Base-by-base conservation (phyloP, 176 grass and related monocot genomes). In the Otatea glauca region DNA sequence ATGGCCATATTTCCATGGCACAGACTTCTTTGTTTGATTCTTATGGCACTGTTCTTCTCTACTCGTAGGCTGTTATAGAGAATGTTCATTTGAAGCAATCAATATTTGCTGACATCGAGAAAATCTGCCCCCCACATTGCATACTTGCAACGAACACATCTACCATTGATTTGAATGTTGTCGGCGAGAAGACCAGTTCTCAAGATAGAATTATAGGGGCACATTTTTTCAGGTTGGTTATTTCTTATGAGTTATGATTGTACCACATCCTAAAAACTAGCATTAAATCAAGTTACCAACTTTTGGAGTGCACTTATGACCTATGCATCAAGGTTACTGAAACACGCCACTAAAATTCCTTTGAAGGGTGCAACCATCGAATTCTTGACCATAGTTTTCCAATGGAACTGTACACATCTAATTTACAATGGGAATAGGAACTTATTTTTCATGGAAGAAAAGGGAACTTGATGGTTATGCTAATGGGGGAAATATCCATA, bases 141-240 rank as follows among this genome's bases (percentile, higher is more conserved):
- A 96, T 99, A 88, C 88, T 96, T 85, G 96, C 96, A 75, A 88
- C 89, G 38, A 99, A 99, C 86, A 99, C 96, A 53, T 99, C 96
- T 63, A 96, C 96, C 49, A 99, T 99, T 27, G 86, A 99, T 89
- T 87, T 99, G 70, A 91, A 96, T 91, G 84, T 96, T 84, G 72
- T 99, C 55, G 96, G 96, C 23, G 88, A 93, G 80, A 95, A 88
- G 88, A 99, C 93, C 79, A 72, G 74, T 66, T 91, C 93, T 75
- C 96, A 96, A 89, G 90, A 99, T 32, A 87, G 96, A 59, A 96
- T 99, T 84, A 84, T 96, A 49, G 96, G 96, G 78, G 93, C 96
- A 79, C 96, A 99, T 90, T 99, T 99, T 87, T 99, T 99, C 90
- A 99, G 96, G 96, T 99, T 66, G 10, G 88, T 69, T 75, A 53